Base-by-base conservation (phyloP, 805 yeast genomes). In the Saturnispora besseyi region DNA sequence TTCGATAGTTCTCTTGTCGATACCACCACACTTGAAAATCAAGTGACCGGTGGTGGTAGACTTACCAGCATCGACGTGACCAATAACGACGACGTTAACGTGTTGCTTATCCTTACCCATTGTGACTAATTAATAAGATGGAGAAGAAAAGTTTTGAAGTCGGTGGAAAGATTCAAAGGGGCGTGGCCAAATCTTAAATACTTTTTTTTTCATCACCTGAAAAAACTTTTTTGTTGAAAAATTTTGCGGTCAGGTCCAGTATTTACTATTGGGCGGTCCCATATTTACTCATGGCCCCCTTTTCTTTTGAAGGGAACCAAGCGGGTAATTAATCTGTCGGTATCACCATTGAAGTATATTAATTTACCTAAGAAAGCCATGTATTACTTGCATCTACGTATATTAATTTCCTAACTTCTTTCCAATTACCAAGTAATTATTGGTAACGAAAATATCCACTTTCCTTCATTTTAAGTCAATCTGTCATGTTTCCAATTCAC, bases 51-150 rank as follows among this genome's bases (percentile, higher is more conserved):
- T 90, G 77, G 97, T 90, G 72, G 98, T 90, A 60, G 97, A 91
- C 80, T 87, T 85, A 79, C 91, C 91, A 69, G 97, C 90, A 79
- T 91, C 98, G 97, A 93, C 98, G 96, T 91, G 98, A 78, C 98
- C 99, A 77, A 91, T 91, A 74, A 93, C 98, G 77, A 93, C 99
- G 79, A 91, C 95, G 96, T 91, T 91, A 81, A 91, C 87, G 87
- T 91, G 98, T 77, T 80, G 70, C 85, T 91, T 90, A 71, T 82
- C 96, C 78, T 88, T 88, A 83, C 96, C 96, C 95, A 53, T 53
- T 52, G 28, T 48, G 37, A 24, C 45, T 48, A 46, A 46, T 37
- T 24, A 46, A 34, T 34, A 50, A 44, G 51, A 32, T 33, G 36
- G 15, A 24, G 32, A 42, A 29, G n/a, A 15, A 45, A 18, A 49